A percentile compares a stretch with the other conserved stretches of the same genome.
Evolutionary conservation across 2,329 filamentous ascomycete species (phyloP).

Genomic region (Stagonosporopsis cucurbitacearum): DNA sequence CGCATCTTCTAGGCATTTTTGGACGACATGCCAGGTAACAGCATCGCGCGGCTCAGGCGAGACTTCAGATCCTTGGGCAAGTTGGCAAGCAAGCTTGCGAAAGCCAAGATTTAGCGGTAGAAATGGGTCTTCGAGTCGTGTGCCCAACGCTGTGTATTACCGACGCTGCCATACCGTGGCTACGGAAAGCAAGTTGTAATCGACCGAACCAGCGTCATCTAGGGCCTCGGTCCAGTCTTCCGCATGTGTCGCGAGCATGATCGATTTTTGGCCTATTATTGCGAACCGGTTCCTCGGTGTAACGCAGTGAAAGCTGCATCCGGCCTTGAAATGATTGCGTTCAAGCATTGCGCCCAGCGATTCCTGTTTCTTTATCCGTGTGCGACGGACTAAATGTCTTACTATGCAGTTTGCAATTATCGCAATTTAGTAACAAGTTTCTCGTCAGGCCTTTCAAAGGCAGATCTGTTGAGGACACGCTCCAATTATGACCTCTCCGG

Average conservation of each 20-base stretch:
- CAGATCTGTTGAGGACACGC: background rate
- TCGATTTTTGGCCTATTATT: slow-evolving; percentile 4
- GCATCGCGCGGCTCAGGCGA: background rate
- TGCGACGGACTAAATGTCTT: background rate
- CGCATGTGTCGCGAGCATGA: slow-evolving; percentile 4
- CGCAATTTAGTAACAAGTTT: background rate
- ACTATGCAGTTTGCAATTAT: background rate
- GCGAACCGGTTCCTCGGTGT: slow-evolving; percentile 1
- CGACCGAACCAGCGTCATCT: slow-evolving; percentile 4
- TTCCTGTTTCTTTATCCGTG: too few relatives aligned
- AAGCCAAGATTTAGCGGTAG: slow-evolving; percentile 1
- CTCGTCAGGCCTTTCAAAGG: background rate
- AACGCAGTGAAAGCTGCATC: background rate
- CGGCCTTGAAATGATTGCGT: background rate
- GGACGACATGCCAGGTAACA: slow-evolving; percentile 2
- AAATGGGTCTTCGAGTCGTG: background rate
- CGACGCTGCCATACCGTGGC: background rate
- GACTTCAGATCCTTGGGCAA: background rate
- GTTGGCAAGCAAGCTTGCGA: background rate
- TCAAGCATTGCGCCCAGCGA: background rate
- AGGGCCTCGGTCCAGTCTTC: background rate
- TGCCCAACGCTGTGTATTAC: background rate
- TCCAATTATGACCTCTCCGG: slow-evolving; percentile 3
- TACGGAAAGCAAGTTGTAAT: background rate
- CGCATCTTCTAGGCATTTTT: slow-evolving; percentile 10